These are phyloP conservation scores for Teratosphaeria zuluensis DNA, from an alignment of 2,329 filamentous ascomycete genomes.

Conservation along the genomic window DNA sequence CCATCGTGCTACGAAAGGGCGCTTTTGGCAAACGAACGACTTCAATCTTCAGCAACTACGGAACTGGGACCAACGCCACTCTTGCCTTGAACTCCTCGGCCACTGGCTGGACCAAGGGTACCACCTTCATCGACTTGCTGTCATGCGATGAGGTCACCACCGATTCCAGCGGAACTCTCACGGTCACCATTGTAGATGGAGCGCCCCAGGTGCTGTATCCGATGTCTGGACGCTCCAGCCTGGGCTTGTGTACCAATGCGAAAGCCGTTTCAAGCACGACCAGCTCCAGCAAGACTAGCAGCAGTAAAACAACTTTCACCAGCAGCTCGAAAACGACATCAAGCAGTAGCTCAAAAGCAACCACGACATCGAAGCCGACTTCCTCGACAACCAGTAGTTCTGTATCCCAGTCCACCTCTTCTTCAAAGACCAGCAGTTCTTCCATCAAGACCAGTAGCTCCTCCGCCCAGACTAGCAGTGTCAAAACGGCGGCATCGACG, in stretches of 20 bases:
- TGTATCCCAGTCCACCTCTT: too few species aligned
- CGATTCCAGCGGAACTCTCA: constrained; percentile 19
- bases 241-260: background rate
- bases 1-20: constrained; percentile 43
- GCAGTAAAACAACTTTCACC: background rate
- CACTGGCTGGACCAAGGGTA: constrained; percentile 19
- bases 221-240: constrained; percentile 6
- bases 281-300: background rate
- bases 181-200: constrained; percentile 27
- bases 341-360: background rate
- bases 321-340: background rate
- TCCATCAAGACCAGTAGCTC: too few species aligned
- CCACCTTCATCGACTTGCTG: constrained; percentile 28
- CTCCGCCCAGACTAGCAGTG: too few species aligned
- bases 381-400: background rate
- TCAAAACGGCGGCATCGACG: background rate
- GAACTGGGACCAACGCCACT: constrained; percentile 17
- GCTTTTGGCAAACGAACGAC: constrained; percentile 7
- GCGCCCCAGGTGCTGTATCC: constrained; percentile 29
- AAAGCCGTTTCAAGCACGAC: background rate
- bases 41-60: constrained; percentile 27
- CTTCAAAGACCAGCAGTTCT: too few species aligned
- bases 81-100: constrained; percentile 10
- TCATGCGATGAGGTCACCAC: constrained; percentile 24
- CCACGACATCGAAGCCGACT: background rate